A percentile compares a stretch with the other conserved stretches of the same genome.
phyloP scores from a whole-genome alignment of 2,329 filamentous ascomycete genomes.

The Dryadomyces sulphureus region DNA sequence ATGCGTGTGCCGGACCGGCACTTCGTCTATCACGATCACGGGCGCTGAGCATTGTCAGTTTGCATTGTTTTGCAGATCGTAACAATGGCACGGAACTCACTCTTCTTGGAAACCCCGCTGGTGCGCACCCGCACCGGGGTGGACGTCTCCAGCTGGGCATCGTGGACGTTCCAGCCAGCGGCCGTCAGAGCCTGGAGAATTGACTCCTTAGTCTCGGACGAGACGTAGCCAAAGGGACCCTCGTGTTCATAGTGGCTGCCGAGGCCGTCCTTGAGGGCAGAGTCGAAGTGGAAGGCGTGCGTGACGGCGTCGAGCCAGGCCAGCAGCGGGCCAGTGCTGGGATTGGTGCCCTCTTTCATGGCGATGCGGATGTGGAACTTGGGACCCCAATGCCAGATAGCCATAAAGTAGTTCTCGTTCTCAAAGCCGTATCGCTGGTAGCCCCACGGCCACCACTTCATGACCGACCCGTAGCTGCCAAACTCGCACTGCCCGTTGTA shows the following conservation, averaged over 20 bases:
- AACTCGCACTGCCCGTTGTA: constrained; percentile 20
- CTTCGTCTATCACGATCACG: neutral
- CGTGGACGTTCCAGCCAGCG: constrained; percentile 52
- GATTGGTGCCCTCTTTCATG: constrained; percentile 41
- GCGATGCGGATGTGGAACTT: constrained; percentile 37
- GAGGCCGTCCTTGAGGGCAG: constrained; percentile 20
- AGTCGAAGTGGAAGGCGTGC: constrained; percentile 22
- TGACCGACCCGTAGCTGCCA: constrained; percentile 25
- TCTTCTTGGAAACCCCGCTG: constrained; percentile 14
- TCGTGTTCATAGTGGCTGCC: constrained; percentile 22
- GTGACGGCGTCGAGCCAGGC: constrained; percentile 28
- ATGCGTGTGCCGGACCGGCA: neutral
- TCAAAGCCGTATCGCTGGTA: constrained; percentile 21
- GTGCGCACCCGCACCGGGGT: constrained; percentile 28
- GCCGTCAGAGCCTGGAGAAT: constrained; percentile 22
- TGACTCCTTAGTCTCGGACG: constrained; percentile 19
- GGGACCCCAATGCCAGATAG: constrained; percentile 28
- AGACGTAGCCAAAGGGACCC: constrained; percentile 28
- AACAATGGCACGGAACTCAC: too few relatives aligned
- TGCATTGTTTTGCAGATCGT: too few relatives aligned
- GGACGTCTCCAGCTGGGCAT: constrained; percentile 50
- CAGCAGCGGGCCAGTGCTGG: constrained; percentile 15
- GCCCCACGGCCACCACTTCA: constrained; percentile 16
- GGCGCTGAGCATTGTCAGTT: neutral
- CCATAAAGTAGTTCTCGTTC: constrained; percentile 45